Evolutionary conservation across 176 grass and related monocot genomes (phyloP).

Genomic region (Elaeis guineensis): DNA sequence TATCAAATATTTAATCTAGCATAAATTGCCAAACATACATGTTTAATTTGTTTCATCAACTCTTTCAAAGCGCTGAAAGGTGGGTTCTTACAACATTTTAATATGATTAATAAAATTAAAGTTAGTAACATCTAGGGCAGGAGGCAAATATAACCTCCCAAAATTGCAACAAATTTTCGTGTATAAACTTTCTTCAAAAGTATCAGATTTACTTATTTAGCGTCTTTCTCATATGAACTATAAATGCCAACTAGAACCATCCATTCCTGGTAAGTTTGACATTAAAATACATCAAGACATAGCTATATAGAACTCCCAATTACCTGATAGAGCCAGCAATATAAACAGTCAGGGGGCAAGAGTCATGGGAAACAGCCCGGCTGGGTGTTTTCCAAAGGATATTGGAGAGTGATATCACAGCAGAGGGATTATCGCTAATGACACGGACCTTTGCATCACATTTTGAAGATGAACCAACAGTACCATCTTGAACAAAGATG

Average conservation of each 20-base stretch:
- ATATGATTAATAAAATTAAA: neutral
- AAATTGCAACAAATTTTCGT: no score
- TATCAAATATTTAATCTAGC: no score
- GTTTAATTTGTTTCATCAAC: no score
- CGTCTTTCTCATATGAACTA: no score
- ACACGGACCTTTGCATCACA: slow-evolving; percentile 81
- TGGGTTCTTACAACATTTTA: no score
- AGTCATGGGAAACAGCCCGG: slow-evolving; percentile 82
- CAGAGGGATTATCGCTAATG: slow-evolving; percentile 77
- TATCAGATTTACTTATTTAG: no score
- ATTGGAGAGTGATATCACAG: slow-evolving; percentile 42
- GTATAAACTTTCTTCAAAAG: no score
- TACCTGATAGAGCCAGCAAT: slow-evolving; percentile 90
- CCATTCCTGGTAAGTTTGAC: no score
- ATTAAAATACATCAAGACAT: neutral
- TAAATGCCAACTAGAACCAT: no score
- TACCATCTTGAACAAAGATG: slow-evolving; percentile 73
- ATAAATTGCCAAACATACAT: no score
- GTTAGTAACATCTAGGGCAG: neutral
- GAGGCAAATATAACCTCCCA: no score
- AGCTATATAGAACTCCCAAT: slow-evolving; percentile 8
- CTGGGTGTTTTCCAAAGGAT: slow-evolving; percentile 55
- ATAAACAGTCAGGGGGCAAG: slow-evolving; percentile 80
- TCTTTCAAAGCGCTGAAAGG: no score
- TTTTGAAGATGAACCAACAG: slow-evolving; percentile 52